phyloP scores from a whole-genome alignment of 176 grass and related monocot genomes.

The Miscanthus lutarioriparius region DNA sequence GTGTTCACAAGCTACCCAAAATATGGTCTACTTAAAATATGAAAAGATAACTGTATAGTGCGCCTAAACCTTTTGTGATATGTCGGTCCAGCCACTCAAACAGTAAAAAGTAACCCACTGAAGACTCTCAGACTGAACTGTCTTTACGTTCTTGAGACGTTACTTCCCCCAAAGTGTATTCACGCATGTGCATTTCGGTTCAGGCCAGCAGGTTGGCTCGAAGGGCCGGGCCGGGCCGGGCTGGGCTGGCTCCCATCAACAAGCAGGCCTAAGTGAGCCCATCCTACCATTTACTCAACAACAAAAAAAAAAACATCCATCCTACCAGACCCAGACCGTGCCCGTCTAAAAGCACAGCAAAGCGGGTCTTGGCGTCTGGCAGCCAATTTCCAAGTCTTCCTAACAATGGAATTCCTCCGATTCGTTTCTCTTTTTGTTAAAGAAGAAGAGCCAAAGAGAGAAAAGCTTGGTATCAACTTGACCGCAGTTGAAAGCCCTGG shows the following conservation, averaged over 20 bases:
- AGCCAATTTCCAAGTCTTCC: slow-evolving; percentile 2
- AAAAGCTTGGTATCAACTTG: not conserved
- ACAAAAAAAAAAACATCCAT: too few relatives aligned
- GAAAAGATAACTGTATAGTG: not conserved
- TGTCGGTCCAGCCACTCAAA: not conserved
- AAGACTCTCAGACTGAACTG: not conserved
- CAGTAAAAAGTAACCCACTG: not conserved
- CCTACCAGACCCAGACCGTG: too few relatives aligned
- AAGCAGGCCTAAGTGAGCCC: not conserved
- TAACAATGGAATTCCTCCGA: not conserved
- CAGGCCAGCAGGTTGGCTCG: not conserved
- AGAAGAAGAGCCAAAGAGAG: not conserved
- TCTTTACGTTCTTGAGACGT: not conserved
- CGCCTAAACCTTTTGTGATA: not conserved
- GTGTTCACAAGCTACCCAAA: not conserved
- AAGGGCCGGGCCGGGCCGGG: not conserved
- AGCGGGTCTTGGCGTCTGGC: not conserved
- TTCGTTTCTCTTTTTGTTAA: not conserved
- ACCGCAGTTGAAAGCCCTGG: slow-evolving; percentile 18
- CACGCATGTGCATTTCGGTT: not conserved
- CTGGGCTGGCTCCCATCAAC: not conserved
- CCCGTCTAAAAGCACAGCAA: too few relatives aligned
- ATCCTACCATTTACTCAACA: not conserved
- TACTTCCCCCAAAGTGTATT: not conserved
- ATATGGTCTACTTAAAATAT: slow-evolving; percentile 2